These are phyloP conservation scores for Nectriaceae sp. DNA, from an alignment of 2,329 filamentous ascomycete species.

Conservation along the genomic window DNA sequence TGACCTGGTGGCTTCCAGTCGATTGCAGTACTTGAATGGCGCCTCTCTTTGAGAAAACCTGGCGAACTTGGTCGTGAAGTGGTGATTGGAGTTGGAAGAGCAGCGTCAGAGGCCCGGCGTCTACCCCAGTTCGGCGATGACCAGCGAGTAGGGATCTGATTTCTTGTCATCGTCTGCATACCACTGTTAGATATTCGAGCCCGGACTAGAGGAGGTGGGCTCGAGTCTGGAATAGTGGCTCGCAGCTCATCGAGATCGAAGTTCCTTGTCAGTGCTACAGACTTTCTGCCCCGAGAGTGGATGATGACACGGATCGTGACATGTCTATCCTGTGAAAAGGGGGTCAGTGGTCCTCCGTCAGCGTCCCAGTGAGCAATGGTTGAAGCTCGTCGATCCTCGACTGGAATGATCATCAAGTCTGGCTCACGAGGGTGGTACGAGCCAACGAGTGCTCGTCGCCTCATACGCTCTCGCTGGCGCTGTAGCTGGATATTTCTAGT, in stretches of 20 bases:
- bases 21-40: conserved; percentile 15
- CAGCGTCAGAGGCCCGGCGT: conserved; percentile 18
- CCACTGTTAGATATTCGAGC: too few relatives aligned
- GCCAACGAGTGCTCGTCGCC: conserved; percentile 16
- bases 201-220: conserved; percentile 13
- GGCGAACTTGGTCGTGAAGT: conserved; percentile 13
- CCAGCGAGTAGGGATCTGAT: too few relatives aligned
- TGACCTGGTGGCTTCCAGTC: background rate
- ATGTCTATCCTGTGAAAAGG: conserved; percentile 17
- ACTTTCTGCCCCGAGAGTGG: conserved; percentile 38
- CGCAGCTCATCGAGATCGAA: conserved; percentile 53
- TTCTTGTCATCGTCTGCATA: too few relatives aligned
- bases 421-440: conserved; percentile 16
- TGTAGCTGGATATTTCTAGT: conserved; percentile 25
- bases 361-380: conserved; percentile 7
- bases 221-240: conserved; percentile 44
- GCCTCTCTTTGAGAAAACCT: conserved; percentile 5
- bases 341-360: conserved; percentile 12
- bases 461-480: conserved; percentile 24
- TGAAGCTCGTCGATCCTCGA: conserved; percentile 24
- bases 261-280: conserved; percentile 50
- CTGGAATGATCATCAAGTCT: conserved; percentile 29
- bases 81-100: conserved; percentile 9
- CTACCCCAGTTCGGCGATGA: too few relatives aligned
- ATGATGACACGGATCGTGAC: conserved; percentile 31